Conservation (phyloP, 1,139 yeast genomes). For the Yamadazyma diospyri region DNA sequence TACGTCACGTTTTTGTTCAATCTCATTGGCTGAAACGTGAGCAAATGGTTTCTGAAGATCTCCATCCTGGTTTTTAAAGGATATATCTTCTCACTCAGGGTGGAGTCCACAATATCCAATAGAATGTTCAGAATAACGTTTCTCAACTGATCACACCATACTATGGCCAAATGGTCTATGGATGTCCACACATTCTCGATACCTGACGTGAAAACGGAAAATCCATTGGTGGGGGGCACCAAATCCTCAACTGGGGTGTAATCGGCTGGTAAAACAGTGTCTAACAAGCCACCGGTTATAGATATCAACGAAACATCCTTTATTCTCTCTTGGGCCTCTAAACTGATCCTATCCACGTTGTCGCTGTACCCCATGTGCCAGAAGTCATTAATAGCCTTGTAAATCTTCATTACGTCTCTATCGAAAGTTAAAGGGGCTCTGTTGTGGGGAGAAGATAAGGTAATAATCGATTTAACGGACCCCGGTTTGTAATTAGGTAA, state of each 20-base stretch:
- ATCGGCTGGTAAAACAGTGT: slow-evolving; percentile 87
- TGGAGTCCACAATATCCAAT: slow-evolving; percentile 54
- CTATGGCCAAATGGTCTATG: slow-evolving; percentile 91
- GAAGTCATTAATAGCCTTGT: slow-evolving; percentile 69
- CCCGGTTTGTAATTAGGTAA: slow-evolving; percentile 69
- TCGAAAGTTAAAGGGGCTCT: slow-evolving; percentile 96
- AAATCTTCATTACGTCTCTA: slow-evolving; percentile 75
- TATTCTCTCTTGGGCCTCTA: slow-evolving; percentile 38
- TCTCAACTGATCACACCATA: slow-evolving; percentile 93
- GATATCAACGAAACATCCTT: slow-evolving; percentile 59
- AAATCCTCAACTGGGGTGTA: slow-evolving; percentile 75
- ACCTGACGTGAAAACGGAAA: slow-evolving; percentile 80
- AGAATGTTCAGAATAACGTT: slow-evolving; percentile 56
- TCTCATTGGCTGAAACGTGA: slow-evolving; percentile 27
- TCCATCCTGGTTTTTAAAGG: slow-evolving; percentile 55
- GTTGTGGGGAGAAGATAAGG: slow-evolving; percentile 90
- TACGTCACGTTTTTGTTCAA: slow-evolving; percentile 3
- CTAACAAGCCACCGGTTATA: slow-evolving; percentile 87
- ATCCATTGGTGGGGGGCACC: slow-evolving; percentile 73
- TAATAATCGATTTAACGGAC: slow-evolving; percentile 79
- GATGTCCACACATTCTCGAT: slow-evolving; percentile 94
- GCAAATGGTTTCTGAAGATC: slow-evolving; percentile 45
- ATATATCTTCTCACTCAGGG: slow-evolving; percentile 43
- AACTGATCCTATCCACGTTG: slow-evolving; percentile 15
- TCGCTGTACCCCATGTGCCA: slow-evolving; percentile 44